Percentiles rank a stretch among this genome's conserved stretches.
Evolutionary conservation across 805 yeast genomes (phyloP).

Genomic region (Pichia paraexigua): DNA sequence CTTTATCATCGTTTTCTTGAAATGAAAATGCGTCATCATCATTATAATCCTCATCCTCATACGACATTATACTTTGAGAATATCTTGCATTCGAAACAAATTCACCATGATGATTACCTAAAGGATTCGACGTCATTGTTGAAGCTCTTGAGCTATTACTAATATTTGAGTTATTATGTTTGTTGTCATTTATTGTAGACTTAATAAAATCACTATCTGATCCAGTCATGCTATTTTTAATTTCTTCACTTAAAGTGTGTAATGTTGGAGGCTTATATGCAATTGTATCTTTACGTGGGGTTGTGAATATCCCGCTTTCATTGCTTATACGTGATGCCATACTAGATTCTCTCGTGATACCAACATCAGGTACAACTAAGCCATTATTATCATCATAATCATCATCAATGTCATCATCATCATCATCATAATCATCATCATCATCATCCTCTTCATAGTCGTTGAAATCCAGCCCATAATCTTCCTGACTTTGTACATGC

Average conservation of each 20-base stretch:
- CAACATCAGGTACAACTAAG: constrained; percentile 9
- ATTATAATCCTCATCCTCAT: constrained; percentile 7
- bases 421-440: constrained; percentile 1
- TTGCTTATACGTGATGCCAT: constrained; percentile 9
- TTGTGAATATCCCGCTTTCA: constrained; percentile 11
- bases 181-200: not conserved
- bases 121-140: constrained; percentile 2
- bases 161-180: not conserved
- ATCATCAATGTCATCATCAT: constrained; percentile 3
- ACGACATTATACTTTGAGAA: constrained; percentile 9
- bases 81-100: constrained; percentile 10
- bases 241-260: constrained; percentile 4
- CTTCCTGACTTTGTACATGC: not conserved
- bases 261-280: constrained; percentile 2
- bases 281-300: constrained; percentile 1
- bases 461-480: not conserved
- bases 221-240: not conserved
- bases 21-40: constrained; percentile 17
- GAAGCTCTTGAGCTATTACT: not conserved
- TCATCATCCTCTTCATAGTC: not conserved
- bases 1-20: constrained; percentile 17
- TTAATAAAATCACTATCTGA: not conserved
- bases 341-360: constrained; percentile 12
- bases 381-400: constrained; percentile 1
- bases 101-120: constrained; percentile 3